Percentiles rank a stretch among this genome's conserved stretches.
Conservation (phyloP, 352 stramenopile genomes). For the Globisporangium nodosum region DNA sequence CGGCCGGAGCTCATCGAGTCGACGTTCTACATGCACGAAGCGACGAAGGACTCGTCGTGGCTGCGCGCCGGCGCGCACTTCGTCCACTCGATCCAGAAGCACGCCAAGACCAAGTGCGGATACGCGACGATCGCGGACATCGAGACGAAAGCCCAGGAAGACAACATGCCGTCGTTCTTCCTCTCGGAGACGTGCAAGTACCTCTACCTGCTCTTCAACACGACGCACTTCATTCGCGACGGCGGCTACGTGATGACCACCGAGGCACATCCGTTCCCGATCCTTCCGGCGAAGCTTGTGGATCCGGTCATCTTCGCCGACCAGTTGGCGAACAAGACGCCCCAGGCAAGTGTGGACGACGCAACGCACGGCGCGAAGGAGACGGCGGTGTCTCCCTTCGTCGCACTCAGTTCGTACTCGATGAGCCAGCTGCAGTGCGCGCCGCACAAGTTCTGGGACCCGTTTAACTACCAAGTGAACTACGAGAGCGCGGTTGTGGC, state of each 20-base stretch:
- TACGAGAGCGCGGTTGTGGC: conserved; percentile 48
- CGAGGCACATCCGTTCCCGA: conserved; percentile 93
- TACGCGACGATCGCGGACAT: conserved; percentile 90
- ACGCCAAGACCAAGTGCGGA: conserved; percentile 90
- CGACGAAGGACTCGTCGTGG: conserved; percentile 82
- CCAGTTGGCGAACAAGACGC: conserved; percentile 3
- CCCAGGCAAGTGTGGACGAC: neutral
- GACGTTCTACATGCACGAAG: conserved; percentile 94
- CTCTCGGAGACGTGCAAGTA: conserved; percentile 99
- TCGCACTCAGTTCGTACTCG: conserved; percentile 11
- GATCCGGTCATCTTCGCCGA: conserved; percentile 31
- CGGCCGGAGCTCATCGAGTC: conserved; percentile 97
- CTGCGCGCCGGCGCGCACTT: conserved; percentile 70
- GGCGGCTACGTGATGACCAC: conserved; percentile 95
- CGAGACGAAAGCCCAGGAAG: conserved; percentile 82
- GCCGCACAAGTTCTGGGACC: conserved; percentile 43
- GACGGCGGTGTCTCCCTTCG: conserved; percentile 10
- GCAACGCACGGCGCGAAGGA: neutral
- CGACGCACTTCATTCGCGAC: conserved; percentile 85
- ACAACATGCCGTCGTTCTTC: conserved; percentile 99
- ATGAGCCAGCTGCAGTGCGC: conserved; percentile 27
- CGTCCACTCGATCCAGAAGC: conserved; percentile 86
- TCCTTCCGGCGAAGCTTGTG: conserved; percentile 47
- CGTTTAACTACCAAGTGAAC: conserved; percentile 47
- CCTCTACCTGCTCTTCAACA: conserved; percentile 95